Conservation (phyloP, 306 rosid species). For the Senna tora region DNA sequence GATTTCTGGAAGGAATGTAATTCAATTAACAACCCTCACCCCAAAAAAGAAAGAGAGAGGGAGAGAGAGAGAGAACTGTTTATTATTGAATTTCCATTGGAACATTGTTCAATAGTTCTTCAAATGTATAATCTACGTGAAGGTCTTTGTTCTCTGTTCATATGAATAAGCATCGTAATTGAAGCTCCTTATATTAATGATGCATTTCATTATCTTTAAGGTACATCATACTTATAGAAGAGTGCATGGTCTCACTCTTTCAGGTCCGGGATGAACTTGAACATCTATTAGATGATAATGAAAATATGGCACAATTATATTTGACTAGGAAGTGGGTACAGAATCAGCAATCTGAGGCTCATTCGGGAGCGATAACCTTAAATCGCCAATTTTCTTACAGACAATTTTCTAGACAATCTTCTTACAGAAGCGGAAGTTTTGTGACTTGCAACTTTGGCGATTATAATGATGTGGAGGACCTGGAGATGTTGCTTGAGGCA, state of each 20-base stretch:
- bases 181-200: slow-evolving; percentile 4
- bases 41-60: background rate
- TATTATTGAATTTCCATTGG: slow-evolving; percentile 15
- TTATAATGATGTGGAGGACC: slow-evolving; percentile 86
- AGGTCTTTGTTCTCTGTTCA: background rate
- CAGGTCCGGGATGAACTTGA: slow-evolving; percentile 95
- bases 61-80: slow-evolving; percentile 1
- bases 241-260: slow-evolving; percentile 38
- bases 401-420: too few relatives aligned
- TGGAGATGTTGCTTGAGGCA: slow-evolving; percentile 98
- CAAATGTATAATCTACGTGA: background rate
- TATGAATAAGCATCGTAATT: background rate
- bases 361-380: slow-evolving; percentile 52
- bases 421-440: slow-evolving; percentile 73
- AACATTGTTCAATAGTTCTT: slow-evolving; percentile 12
- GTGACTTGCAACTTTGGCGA: slow-evolving; percentile 60
- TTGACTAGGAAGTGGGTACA: slow-evolving; percentile 87
- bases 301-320: slow-evolving; percentile 94
- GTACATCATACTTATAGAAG: slow-evolving; percentile 20
- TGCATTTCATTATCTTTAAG: slow-evolving; percentile 24
- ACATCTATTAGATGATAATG: slow-evolving; percentile 91
- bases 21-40: background rate
- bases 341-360: slow-evolving; percentile 71
- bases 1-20: background rate
- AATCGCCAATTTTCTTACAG: slow-evolving; percentile 56